phyloP scores from a whole-genome alignment of 371 early-diverging fungal genomes.

The Mycotypha africana region DNA sequence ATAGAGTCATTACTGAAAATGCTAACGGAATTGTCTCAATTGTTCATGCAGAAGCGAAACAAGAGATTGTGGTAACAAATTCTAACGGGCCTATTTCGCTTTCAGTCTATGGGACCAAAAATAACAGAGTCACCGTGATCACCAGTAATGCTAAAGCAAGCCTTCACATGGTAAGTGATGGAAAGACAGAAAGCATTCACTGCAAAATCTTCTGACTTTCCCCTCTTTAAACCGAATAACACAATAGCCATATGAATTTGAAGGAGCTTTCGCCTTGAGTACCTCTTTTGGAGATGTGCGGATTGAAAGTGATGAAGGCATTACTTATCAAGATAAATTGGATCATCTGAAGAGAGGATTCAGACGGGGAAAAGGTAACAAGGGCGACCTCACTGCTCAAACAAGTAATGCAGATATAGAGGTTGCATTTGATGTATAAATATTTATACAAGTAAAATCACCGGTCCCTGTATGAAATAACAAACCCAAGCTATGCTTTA shows the following conservation, averaged over 20 bases:
- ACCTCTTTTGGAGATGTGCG: slow-evolving; percentile 3
- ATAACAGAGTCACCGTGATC: slow-evolving; percentile 3
- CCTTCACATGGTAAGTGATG: slow-evolving; percentile 11
- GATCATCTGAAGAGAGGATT: slow-evolving; percentile 5
- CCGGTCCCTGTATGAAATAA: no score
- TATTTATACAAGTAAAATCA: no score
- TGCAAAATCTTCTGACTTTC: background rate
- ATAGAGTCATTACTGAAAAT: background rate
- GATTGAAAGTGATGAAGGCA: slow-evolving; percentile 2
- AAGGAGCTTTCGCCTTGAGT: slow-evolving; percentile 6
- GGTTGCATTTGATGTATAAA: slow-evolving; percentile 11
- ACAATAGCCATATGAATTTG: slow-evolving; percentile 3
- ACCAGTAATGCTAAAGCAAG: slow-evolving; percentile 1
- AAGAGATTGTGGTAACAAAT: background rate
- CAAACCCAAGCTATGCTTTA: no score
- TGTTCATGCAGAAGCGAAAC: slow-evolving; percentile 3
- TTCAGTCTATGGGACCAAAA: slow-evolving; percentile 5
- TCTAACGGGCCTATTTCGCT: slow-evolving; percentile 8
- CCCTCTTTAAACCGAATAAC: background rate
- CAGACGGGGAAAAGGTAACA: slow-evolving; percentile 6
- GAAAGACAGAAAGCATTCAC: background rate
- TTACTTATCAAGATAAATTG: slow-evolving; percentile 4
- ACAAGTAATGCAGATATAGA: slow-evolving; percentile 8
- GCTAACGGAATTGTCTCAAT: slow-evolving; percentile 1
- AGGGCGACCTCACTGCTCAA: slow-evolving; percentile 8